Evolutionary conservation across 768 basidiomycete genomes (phyloP).

Genomic region (Mycena venus): DNA sequence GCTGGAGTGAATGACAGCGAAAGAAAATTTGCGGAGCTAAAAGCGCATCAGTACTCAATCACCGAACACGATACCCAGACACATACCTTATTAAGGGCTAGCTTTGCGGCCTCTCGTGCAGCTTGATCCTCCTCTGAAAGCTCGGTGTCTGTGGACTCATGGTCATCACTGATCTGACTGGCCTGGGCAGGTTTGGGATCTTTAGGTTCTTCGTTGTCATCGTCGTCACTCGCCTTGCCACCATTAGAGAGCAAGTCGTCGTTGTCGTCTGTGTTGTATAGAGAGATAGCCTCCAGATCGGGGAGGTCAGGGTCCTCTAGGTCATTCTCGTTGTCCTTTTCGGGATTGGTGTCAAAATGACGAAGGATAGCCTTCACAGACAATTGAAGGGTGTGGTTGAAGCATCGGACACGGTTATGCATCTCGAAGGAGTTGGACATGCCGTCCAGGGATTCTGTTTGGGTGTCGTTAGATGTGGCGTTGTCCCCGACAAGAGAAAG

Average conservation of each 20-base stretch:
- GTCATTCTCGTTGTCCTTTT: not conserved
- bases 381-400: constrained; percentile 22
- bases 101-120: not conserved
- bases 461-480: constrained; percentile 25
- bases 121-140: not conserved
- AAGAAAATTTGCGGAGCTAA: constrained; percentile 39
- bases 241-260: not conserved
- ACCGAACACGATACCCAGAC: too few relatives aligned
- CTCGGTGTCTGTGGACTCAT: too few relatives aligned
- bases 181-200: too few relatives aligned
- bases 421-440: not conserved
- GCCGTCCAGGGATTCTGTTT: not conserved
- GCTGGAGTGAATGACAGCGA: constrained; percentile 38
- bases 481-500: constrained; percentile 21
- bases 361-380: constrained; percentile 3
- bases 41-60: too few relatives aligned
- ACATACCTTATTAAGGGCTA: not conserved
- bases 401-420: constrained; percentile 14
- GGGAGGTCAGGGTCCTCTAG: not conserved
- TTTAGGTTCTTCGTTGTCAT: not conserved
- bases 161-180: too few relatives aligned
- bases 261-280: not conserved
- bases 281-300: not conserved
- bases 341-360: not conserved
- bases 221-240: not conserved